Evolutionary conservation across 768 basidiomycete genomes (phyloP).

Genomic region (Mrakia blollopis): DNA sequence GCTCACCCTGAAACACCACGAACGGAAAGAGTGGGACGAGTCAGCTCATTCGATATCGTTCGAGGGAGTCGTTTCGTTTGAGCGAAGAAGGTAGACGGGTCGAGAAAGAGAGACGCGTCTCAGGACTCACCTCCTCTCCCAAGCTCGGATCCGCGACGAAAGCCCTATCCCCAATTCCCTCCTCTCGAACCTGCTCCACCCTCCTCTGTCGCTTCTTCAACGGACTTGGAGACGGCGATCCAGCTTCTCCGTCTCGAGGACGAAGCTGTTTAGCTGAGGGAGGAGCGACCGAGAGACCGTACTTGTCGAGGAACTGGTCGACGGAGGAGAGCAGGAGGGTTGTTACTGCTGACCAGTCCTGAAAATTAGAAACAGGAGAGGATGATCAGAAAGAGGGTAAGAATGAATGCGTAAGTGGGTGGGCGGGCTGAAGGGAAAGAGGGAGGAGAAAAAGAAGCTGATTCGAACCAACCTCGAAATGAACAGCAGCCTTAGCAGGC

Average conservation of each 20-base stretch:
- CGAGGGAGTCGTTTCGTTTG: no score
- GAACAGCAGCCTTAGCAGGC: slow-evolving; percentile 65
- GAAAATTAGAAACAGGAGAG: slow-evolving; percentile 7
- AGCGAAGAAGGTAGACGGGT: no score
- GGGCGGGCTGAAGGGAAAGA: background rate
- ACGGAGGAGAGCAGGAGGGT: slow-evolving; percentile 58
- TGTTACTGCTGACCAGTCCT: slow-evolving; percentile 60
- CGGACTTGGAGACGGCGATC: background rate
- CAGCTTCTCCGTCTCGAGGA: background rate
- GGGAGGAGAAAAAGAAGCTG: background rate
- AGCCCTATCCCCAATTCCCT: background rate
- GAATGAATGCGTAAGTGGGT: background rate
- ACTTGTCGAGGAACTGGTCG: slow-evolving; percentile 58
- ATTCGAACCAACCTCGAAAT: slow-evolving; percentile 60
- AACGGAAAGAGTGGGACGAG: background rate
- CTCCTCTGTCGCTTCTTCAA: slow-evolving; percentile 18
- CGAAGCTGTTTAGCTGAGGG: background rate
- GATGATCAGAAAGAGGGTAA: background rate
- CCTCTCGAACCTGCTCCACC: no score
- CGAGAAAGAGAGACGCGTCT: no score
- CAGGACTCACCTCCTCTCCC: background rate
- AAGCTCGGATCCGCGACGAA: background rate
- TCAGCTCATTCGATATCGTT: no score
- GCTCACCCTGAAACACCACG: background rate
- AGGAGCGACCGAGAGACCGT: slow-evolving; percentile 52